Conservation (phyloP, 164 flowering plant genomes). For the Protea cynaroides region DNA sequence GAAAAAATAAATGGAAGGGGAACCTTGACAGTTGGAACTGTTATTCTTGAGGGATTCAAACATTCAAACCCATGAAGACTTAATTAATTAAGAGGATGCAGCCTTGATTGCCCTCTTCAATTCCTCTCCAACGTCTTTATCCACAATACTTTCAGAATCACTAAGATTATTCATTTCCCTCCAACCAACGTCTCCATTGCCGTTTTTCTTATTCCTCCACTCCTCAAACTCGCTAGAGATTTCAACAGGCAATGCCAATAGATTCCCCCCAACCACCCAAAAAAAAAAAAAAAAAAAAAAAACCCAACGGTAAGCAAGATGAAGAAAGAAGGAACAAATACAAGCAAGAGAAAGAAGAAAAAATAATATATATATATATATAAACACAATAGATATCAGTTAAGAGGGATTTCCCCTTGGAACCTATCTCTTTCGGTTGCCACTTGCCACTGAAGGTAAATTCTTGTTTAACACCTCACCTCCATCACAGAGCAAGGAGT, state of each 20-base stretch:
- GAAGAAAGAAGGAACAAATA: no score
- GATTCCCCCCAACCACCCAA: not conserved
- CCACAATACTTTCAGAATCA: slow-evolving; percentile 8
- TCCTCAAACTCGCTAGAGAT: slow-evolving; percentile 32
- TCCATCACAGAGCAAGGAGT: no score
- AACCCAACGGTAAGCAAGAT: no score
- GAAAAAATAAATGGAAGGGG: not conserved
- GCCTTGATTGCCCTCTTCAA: slow-evolving; percentile 75
- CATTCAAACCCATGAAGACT: slow-evolving; percentile 25
- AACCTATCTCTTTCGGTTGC: no score
- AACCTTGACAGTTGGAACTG: not conserved
- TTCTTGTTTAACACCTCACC: no score
- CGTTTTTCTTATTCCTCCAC: slow-evolving; percentile 47
- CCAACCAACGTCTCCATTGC: slow-evolving; percentile 23
- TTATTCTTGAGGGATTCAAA: not conserved
- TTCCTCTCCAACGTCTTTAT: slow-evolving; percentile 51
- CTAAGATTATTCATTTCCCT: slow-evolving; percentile 27
- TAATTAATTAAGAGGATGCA: slow-evolving; percentile 33
- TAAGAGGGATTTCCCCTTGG: no score
- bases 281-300: no score
- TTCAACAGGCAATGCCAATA: slow-evolving; percentile 9
- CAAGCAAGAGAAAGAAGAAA: no score
- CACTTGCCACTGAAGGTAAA: no score
- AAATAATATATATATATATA: no score
- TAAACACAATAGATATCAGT: no score